Conservation (phyloP, 2,329 filamentous ascomycete species). For the Venturia nashicola region DNA sequence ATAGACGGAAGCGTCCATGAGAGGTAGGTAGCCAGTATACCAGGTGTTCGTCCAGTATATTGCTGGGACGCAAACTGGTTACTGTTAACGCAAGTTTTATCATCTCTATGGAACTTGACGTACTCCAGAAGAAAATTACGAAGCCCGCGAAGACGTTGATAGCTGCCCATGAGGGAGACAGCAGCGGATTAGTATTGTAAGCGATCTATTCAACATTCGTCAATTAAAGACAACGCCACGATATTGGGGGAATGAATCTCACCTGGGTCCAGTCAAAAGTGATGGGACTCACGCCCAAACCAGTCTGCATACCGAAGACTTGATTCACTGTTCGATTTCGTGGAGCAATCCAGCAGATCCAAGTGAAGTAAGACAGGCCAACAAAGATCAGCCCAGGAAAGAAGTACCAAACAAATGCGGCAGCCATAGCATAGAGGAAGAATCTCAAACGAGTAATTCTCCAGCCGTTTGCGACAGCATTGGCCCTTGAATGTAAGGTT, state of each 20-base stretch:
- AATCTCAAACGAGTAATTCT: slow-evolving; percentile 52
- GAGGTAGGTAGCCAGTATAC: slow-evolving; percentile 23
- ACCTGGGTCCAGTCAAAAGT: slow-evolving; percentile 11
- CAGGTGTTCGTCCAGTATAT: slow-evolving; percentile 11
- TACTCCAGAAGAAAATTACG: slow-evolving; percentile 11
- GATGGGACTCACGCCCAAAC: slow-evolving; percentile 52
- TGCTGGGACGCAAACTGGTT: slow-evolving; percentile 45
- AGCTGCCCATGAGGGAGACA: slow-evolving; percentile 3
- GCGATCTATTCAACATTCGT: neutral
- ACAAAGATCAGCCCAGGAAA: slow-evolving; percentile 58
- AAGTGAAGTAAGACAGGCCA: slow-evolving; percentile 58
- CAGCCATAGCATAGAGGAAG: slow-evolving; percentile 33
- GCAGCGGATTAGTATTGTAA: slow-evolving; percentile 5
- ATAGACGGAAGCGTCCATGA: slow-evolving; percentile 18
- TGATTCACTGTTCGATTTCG: slow-evolving; percentile 58
- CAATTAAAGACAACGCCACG: neutral
- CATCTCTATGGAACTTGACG: slow-evolving; percentile 12
- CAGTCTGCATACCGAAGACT: slow-evolving; percentile 57
- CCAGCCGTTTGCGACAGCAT: slow-evolving; percentile 48
- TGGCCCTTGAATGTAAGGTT: slow-evolving; percentile 52
- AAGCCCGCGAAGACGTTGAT: neutral
- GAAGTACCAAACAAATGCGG: slow-evolving; percentile 45
- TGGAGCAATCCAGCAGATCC: slow-evolving; percentile 60
- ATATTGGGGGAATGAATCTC: too few relatives aligned
- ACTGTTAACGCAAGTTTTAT: slow-evolving; percentile 59